Conservation (phyloP, 2,329 filamentous ascomycete genomes). For the Ophiostoma ips region DNA sequence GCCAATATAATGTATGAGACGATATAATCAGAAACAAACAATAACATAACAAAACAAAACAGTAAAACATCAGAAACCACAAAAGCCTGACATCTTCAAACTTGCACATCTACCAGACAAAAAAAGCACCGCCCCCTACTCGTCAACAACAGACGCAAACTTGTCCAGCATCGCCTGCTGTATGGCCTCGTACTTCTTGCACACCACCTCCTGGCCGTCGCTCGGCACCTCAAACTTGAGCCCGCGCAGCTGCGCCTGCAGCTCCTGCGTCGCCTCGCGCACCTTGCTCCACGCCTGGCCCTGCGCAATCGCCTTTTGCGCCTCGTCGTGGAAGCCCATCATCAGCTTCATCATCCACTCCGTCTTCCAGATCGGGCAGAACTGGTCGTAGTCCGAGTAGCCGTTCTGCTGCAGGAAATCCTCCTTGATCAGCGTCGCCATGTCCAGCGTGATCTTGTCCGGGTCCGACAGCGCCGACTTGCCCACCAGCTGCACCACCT, state of each 20-base stretch:
- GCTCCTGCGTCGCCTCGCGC: constrained; percentile 73
- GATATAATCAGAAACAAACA: too few relatives aligned
- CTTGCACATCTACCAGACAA: too few relatives aligned
- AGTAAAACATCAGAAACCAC: too few relatives aligned
- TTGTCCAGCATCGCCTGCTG: constrained; percentile 90
- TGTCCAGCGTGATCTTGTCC: constrained; percentile 96
- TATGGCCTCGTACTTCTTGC: constrained; percentile 90
- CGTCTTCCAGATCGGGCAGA: constrained; percentile 99
- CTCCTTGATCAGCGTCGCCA: constrained; percentile 86
- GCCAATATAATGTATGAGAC: too few relatives aligned
- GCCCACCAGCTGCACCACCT: constrained; percentile 95
- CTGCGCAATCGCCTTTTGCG: constrained; percentile 85
- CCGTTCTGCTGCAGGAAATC: constrained; percentile 99
- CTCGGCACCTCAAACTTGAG: constrained; percentile 95
- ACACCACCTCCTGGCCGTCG: constrained; percentile 67
- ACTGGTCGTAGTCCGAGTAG: constrained; percentile 98
- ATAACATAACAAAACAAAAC: too few relatives aligned
- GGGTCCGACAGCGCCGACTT: constrained; percentile 92
- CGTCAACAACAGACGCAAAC: constrained; percentile 90
- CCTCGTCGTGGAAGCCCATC: constrained; percentile 95
- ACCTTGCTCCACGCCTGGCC: constrained; percentile 89
- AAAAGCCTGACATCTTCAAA: too few relatives aligned
- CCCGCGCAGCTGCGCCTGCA: constrained; percentile 70
- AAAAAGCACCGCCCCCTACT: too few relatives aligned
- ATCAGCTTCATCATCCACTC: constrained; percentile 99